Conservation (phyloP, 352 stramenopile species). For the Phytophthora litchii region DNA sequence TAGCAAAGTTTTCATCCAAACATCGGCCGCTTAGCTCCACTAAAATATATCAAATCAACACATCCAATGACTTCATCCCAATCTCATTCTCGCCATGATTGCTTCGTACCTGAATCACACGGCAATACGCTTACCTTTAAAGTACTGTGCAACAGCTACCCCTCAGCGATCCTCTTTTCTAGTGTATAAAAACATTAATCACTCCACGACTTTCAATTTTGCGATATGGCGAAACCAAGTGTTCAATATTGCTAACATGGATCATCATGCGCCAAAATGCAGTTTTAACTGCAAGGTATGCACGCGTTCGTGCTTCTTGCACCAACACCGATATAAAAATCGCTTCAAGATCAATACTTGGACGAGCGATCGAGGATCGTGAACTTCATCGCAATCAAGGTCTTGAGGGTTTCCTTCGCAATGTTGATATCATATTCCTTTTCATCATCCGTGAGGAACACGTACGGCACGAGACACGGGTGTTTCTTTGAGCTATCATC, state of each 20-base stretch:
- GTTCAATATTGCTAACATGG: slow-evolving; percentile 24
- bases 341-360: slow-evolving; percentile 43
- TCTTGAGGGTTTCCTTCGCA: slow-evolving; percentile 89
- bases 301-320: slow-evolving; percentile 1
- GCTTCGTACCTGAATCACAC: background rate
- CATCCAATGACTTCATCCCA: slow-evolving; percentile 4
- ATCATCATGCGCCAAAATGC: slow-evolving; percentile 3
- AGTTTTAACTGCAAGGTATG: slow-evolving; percentile 10
- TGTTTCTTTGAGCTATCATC: slow-evolving; percentile 85
- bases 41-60: background rate
- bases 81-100: background rate
- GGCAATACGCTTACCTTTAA: slow-evolving; percentile 6
- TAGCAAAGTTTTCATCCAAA: slow-evolving; percentile 9
- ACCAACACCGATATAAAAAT: slow-evolving; percentile 14
- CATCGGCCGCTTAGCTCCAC: background rate
- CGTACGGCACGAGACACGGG: slow-evolving; percentile 85
- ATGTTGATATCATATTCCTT: slow-evolving; percentile 92
- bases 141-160: background rate
- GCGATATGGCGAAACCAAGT: slow-evolving; percentile 8
- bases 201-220: background rate
- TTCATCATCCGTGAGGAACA: slow-evolving; percentile 89
- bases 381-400: slow-evolving; percentile 87
- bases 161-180: slow-evolving; percentile 2
- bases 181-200: background rate
- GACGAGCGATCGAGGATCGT: slow-evolving; percentile 74